Conservation (phyloP, 2,329 filamentous ascomycete species). For the Colletotrichum sp. region DNA sequence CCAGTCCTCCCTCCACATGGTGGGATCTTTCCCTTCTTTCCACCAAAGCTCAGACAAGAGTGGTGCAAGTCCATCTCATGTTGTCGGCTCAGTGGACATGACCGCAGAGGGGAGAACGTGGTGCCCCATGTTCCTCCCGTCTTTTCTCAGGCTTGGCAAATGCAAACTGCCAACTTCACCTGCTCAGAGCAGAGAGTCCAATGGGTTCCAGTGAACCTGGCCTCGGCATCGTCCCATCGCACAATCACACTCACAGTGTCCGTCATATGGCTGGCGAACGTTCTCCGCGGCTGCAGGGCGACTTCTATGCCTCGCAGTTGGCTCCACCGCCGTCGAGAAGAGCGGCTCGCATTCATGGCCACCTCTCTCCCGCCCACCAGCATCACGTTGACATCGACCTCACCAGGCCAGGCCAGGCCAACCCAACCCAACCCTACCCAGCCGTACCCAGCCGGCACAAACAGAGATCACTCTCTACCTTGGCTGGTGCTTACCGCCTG, state of each 20-base stretch:
- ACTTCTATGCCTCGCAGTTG: no score
- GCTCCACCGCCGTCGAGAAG: no score
- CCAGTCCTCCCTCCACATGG: not conserved
- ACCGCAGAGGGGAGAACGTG: not conserved
- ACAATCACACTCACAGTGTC: not conserved
- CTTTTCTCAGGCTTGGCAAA: not conserved
- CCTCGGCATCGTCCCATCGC: not conserved
- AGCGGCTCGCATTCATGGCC: not conserved
- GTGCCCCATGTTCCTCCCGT: not conserved
- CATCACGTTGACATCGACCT: not conserved
- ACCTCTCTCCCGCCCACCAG: not conserved
- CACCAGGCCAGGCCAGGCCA: not conserved
- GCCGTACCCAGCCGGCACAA: not conserved
- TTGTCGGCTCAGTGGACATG: not conserved
- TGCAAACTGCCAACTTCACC: not conserved
- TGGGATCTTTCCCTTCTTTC: not conserved
- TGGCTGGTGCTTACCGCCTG: not conserved
- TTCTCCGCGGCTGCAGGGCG: not conserved
- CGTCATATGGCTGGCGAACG: not conserved
- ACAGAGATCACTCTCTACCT: not conserved
- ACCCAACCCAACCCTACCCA: not conserved
- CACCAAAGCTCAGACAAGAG: not conserved
- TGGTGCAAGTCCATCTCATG: not conserved
- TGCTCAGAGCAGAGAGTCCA: not conserved
- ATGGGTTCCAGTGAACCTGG: not conserved